Conservation (phyloP, 2,329 filamentous ascomycete genomes). For the Xylogone sp. region DNA sequence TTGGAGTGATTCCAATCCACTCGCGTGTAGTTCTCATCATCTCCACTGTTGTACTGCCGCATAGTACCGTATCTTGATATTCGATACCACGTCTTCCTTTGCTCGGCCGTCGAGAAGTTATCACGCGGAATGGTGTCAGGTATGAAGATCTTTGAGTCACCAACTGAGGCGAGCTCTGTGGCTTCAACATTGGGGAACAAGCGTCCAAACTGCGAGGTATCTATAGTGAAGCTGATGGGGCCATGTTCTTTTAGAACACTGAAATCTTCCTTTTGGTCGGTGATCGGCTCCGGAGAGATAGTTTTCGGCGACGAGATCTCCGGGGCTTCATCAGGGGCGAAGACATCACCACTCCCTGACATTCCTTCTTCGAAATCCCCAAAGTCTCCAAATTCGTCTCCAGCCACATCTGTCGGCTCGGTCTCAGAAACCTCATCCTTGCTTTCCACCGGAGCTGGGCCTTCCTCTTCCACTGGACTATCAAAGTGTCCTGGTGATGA, state of each 20-base stretch:
- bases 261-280: not conserved
- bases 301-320: not conserved
- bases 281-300: not conserved
- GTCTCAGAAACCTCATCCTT: not conserved
- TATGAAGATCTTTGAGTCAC: constrained; percentile 18
- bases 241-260: constrained; percentile 9
- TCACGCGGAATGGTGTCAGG: constrained; percentile 33
- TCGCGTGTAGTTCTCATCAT: constrained; percentile 56
- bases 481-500: constrained; percentile 25
- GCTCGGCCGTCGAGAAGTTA: constrained; percentile 49
- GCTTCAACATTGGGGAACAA: constrained; percentile 21
- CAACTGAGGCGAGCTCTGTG: constrained; percentile 16
- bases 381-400: constrained; percentile 25
- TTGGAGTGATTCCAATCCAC: constrained; percentile 55
- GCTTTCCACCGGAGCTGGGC: not conserved
- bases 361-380: constrained; percentile 33
- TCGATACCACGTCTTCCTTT: constrained; percentile 64
- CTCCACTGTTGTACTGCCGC: constrained; percentile 51
- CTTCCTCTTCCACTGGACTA: constrained; percentile 14
- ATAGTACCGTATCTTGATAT: constrained; percentile 57
- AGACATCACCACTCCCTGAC: constrained; percentile 14
- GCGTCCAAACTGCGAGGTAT: constrained; percentile 19
- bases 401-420: constrained; percentile 3
- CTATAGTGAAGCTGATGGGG: constrained; percentile 19
- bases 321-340: constrained; percentile 4